Evolutionary conservation across 495 filamentous ascomycete species (phyloP), one percentile per base, ranked within the genome.

Genomic region (Penicillium pancosmium): DNA sequence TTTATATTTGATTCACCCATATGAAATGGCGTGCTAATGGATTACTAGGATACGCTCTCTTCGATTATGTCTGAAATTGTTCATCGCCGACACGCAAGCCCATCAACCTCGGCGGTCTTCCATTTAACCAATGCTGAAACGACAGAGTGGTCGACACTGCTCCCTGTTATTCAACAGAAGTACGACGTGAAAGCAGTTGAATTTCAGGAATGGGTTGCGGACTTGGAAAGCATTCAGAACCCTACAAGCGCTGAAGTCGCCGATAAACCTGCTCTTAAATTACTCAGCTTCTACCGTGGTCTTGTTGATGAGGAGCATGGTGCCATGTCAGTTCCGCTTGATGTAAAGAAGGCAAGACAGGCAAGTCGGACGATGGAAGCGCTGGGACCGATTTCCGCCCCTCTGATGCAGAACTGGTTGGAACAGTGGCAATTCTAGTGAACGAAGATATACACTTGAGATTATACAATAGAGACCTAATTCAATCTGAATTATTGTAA

Each of bases 121-220:
- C 73, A 75, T 47, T 50, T 75, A 15, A 67, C 68, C 0, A 75
- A 75, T 41, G 62, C 68, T 5, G 8, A 56, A 9, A 36, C 7
- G 12, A 38, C 60, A 1, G 15, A 62, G 0, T 75, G 72, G 73
- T 55, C 53, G 3, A 57, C 62, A 12, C 61, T 75, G 19, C 43
- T 73, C 27, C 58, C 62, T 0, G 56, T 62, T 5, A 57, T 70
- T 19, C 62, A 64, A 16, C 21, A 52, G 12, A 21, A 46, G 34
- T 61, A 62, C 23, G 11, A 55, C 0, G 57, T 63, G 13, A 46
- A 68, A 46, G 44, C 60, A 18, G 65, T 70, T 10, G 52, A 56
- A 0, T 55, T 72, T 18, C 48, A 36, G 0, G 52, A 58, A 15
- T 73, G 71, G 71, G 43, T 68, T 16, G 60, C 59, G 16, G 62